Percentiles rank a stretch among this genome's conserved stretches.
Evolutionary conservation across 2,329 filamentous ascomycete species (phyloP).

Genomic region (Fusarium sp.): DNA sequence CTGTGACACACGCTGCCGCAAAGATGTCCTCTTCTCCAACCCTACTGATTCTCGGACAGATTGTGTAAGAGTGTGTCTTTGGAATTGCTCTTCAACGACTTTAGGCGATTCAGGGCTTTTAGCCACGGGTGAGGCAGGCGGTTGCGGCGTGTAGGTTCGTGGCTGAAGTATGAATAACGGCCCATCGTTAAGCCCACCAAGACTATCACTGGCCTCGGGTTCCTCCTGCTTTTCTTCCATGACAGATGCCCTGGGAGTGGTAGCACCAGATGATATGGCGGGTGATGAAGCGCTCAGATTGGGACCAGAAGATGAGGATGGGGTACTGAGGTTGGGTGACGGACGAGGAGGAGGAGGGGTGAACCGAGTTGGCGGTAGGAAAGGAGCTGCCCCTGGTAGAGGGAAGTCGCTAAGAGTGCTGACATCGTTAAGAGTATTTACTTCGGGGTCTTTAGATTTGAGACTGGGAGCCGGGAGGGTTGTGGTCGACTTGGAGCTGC

Average conservation of each 20-base stretch:
- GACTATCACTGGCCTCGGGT: constrained; percentile 23
- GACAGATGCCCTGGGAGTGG: constrained; percentile 24
- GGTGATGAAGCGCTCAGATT: constrained; percentile 11
- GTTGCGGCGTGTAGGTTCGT: constrained; percentile 63
- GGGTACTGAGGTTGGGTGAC: constrained; percentile 15
- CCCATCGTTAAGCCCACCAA: constrained; percentile 45
- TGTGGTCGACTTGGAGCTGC: constrained; percentile 26
- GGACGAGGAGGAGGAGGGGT: neutral
- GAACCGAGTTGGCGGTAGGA: constrained; percentile 39
- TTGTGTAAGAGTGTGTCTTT: constrained; percentile 35
- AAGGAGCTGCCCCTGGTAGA: constrained; percentile 39
- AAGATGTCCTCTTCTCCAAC: constrained; percentile 54
- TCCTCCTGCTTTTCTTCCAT: constrained; percentile 13
- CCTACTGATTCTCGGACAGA: constrained; percentile 24
- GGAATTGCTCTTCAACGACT: constrained; percentile 19
- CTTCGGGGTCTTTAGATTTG: constrained; percentile 25
- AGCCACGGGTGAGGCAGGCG: constrained; percentile 57
- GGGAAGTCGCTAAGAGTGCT: constrained; percentile 42
- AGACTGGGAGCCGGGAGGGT: constrained; percentile 18
- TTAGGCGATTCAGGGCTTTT: constrained; percentile 38
- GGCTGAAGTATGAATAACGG: constrained; percentile 64
- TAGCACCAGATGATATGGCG: constrained; percentile 10
- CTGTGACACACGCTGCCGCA: constrained; percentile 63
- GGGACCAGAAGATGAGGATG: constrained; percentile 26
- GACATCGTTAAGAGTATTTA: constrained; percentile 41